These are phyloP conservation scores for Pilaira anomala DNA, from an alignment of 192 early-diverging fungal genomes.

Conservation along the genomic window DNA sequence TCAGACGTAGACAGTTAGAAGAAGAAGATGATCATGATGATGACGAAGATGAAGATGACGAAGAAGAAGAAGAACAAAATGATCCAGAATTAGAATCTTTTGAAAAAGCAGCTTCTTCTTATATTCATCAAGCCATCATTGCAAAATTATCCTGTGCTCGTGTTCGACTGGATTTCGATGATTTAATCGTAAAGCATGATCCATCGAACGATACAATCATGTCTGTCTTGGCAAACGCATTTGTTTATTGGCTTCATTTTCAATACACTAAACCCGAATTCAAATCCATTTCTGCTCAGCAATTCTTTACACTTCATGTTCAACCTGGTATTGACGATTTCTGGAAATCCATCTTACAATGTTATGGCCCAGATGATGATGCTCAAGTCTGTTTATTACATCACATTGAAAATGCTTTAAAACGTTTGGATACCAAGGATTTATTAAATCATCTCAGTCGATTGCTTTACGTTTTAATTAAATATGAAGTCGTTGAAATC, in stretches of 20 bases:
- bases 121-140: slow-evolving; percentile 35
- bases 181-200: slow-evolving; percentile 45
- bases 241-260: slow-evolving; percentile 32
- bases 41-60: slow-evolving; percentile 19
- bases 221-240: slow-evolving; percentile 32
- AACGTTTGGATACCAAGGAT: neutral
- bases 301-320: slow-evolving; percentile 17
- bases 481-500: slow-evolving; percentile 43
- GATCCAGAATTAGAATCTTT: slow-evolving; percentile 23
- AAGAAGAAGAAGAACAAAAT: slow-evolving; percentile 23
- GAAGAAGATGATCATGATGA: neutral
- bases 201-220: slow-evolving; percentile 24
- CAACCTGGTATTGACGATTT: slow-evolving; percentile 37
- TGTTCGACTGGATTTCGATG: slow-evolving; percentile 44
- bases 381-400: slow-evolving; percentile 36
- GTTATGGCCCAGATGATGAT: slow-evolving; percentile 32
- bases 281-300: neutral
- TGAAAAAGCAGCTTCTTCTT: slow-evolving; percentile 34
- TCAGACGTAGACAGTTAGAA: neutral
- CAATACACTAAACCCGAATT: neutral
- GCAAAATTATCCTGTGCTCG: slow-evolving; percentile 41
- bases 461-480: slow-evolving; percentile 43
- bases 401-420: slow-evolving; percentile 15
- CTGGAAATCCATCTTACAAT: slow-evolving; percentile 41
- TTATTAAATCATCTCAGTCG: slow-evolving; percentile 38